These are phyloP conservation scores for Pichia sp. DNA, from an alignment of 1,139 yeast species.

Conservation along the genomic window DNA sequence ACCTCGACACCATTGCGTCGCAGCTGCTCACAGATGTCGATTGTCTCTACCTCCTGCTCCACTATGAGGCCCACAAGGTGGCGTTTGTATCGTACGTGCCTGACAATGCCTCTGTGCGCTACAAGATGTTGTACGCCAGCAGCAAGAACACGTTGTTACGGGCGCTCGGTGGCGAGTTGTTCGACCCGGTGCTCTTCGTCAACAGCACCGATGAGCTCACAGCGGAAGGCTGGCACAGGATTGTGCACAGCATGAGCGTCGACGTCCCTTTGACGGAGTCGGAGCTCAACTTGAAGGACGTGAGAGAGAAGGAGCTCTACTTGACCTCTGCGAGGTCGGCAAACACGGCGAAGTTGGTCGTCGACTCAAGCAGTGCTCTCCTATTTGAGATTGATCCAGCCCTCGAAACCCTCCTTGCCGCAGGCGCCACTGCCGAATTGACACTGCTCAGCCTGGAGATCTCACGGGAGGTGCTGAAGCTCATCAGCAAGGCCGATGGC, in stretches of 20 bases:
- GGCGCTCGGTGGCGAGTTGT: slow-evolving; percentile 57
- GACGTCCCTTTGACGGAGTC: slow-evolving; percentile 55
- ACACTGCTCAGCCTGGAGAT: slow-evolving; percentile 3
- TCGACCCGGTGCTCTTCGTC: slow-evolving; percentile 48
- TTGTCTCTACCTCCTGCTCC: slow-evolving; percentile 59
- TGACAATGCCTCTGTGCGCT: slow-evolving; percentile 74
- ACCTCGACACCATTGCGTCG: slow-evolving; percentile 38
- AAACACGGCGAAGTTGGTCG: slow-evolving; percentile 15
- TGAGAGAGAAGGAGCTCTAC: slow-evolving; percentile 13
- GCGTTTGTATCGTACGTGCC: slow-evolving; percentile 83
- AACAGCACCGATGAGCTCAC: slow-evolving; percentile 64
- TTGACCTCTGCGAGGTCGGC: slow-evolving; percentile 2
- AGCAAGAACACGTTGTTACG: slow-evolving; percentile 72
- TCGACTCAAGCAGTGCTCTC: slow-evolving; percentile 26
- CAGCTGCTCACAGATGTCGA: slow-evolving; percentile 40
- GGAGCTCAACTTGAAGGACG: slow-evolving; percentile 46
- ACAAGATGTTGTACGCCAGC: slow-evolving; percentile 92
- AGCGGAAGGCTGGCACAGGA: slow-evolving; percentile 44
- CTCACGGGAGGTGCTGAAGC: slow-evolving; percentile 5
- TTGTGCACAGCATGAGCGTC: slow-evolving; percentile 35
- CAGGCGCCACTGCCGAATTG: not conserved
- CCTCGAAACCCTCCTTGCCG: not conserved
- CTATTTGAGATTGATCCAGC: slow-evolving; percentile 12
- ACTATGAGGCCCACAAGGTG: slow-evolving; percentile 33
- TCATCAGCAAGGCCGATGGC: slow-evolving; percentile 20